A percentile compares a stretch with the other conserved stretches of the same genome.
Conservation (phyloP, 768 basidiomycete genomes). For the Amanita rubescens region DNA sequence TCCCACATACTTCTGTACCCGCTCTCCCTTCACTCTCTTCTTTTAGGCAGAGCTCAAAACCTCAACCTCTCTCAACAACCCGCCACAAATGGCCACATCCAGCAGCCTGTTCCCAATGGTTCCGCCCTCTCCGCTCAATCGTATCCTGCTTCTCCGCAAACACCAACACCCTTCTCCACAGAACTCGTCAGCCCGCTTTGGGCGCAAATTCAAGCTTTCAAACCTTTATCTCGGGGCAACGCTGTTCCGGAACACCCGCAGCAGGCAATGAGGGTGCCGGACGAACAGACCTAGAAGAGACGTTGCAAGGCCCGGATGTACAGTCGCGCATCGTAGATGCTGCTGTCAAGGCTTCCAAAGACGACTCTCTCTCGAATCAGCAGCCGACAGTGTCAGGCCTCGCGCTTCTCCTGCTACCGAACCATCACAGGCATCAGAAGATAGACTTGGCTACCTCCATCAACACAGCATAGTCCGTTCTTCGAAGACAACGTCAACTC, state of each 20-base stretch:
- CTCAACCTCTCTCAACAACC: conserved; percentile 26
- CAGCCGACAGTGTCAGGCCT: not conserved
- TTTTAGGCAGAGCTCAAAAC: conserved; percentile 24
- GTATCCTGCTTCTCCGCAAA: conserved; percentile 49
- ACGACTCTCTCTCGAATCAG: conserved; percentile 24
- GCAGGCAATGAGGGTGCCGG: conserved; percentile 60
- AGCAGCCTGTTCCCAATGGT: conserved; percentile 32
- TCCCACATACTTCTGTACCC: conserved; percentile 7
- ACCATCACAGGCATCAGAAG: not conserved
- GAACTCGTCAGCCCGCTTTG: conserved; percentile 74
- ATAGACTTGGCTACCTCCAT: conserved; percentile 13
- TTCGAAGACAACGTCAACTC: conserved; percentile 76
- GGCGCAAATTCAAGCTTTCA: conserved; percentile 79
- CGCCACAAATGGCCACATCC: conserved; percentile 44
- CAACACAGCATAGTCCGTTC: conserved; percentile 65
- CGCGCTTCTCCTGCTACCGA: conserved; percentile 1
- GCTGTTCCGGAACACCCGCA: conserved; percentile 66
- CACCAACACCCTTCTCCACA: conserved; percentile 70
- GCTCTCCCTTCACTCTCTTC: conserved; percentile 3
- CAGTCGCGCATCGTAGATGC: conserved; percentile 62
- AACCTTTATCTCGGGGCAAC: conserved; percentile 54
- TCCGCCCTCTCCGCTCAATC: conserved; percentile 37
- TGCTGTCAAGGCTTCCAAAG: conserved; percentile 68
- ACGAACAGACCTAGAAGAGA: conserved; percentile 59
- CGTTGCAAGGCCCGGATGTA: conserved; percentile 53